Evolutionary conservation across 208 protist species (phyloP).

Genomic region (Phytomonas serpens): DNA sequence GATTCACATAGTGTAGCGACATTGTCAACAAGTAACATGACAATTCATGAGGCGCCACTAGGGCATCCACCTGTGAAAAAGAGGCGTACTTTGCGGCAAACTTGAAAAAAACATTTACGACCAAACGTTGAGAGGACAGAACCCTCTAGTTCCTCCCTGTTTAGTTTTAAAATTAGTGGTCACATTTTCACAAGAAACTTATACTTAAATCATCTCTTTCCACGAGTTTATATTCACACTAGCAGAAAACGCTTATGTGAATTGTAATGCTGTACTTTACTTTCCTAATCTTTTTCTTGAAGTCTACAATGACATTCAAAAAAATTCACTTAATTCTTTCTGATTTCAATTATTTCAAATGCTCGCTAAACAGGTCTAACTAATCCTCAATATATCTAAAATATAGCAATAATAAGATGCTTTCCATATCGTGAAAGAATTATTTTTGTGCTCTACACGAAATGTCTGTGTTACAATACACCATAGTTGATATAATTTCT

Average conservation of each 20-base stretch:
- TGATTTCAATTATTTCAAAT: neutral
- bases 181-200: neutral
- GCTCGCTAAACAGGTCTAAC: neutral
- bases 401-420: no score
- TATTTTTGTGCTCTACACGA: neutral
- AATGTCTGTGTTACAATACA: neutral
- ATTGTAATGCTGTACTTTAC: neutral
- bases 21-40: slow-evolving; percentile 7
- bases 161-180: neutral
- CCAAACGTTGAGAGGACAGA: neutral
- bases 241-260: neutral
- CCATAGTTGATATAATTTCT: neutral
- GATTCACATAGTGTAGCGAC: neutral
- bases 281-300: neutral
- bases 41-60: slow-evolving; percentile 14
- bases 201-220: neutral
- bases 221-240: neutral
- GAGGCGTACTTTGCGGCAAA: slow-evolving; percentile 71
- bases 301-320: neutral
- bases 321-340: neutral
- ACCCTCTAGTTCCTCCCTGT: neutral
- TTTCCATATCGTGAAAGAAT: no score
- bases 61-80: slow-evolving; percentile 65
- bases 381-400: neutral
- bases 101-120: slow-evolving; percentile 14